A percentile compares a stretch with the other conserved stretches of the same genome.
These are phyloP conservation scores for Eucalyptus grandis DNA, from an alignment of 345 rosid species.

Conservation along the genomic window DNA sequence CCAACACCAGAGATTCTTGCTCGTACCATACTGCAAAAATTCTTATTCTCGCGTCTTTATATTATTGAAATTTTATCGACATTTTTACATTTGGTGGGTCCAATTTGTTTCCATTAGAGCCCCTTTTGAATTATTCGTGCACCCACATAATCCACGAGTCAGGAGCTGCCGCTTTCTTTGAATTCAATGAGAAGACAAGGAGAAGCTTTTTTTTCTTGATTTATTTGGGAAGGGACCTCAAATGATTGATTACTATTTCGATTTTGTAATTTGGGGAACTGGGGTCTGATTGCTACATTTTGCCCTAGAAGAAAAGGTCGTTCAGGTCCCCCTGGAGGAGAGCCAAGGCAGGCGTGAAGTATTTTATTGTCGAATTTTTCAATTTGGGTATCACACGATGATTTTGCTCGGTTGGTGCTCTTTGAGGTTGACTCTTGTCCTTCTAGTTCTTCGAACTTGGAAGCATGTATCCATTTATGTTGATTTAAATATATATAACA, in stretches of 20 bases:
- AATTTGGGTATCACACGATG: background rate
- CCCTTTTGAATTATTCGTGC: background rate
- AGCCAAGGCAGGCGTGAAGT: background rate
- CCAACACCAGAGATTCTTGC: background rate
- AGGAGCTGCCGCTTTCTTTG: background rate
- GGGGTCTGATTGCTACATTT: background rate
- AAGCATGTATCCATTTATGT: background rate
- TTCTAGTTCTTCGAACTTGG: background rate
- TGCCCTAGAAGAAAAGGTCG: background rate
- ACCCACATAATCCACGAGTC: background rate
- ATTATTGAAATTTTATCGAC: background rate
- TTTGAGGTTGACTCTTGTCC: background rate
- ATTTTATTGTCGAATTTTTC: background rate
- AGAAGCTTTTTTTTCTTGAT: background rate
- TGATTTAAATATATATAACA: background rate
- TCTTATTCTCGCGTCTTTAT: background rate
- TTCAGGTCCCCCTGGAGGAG: background rate
- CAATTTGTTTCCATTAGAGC: background rate
- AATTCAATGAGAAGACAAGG: background rate
- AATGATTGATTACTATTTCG: background rate
- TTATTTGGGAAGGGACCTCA: background rate
- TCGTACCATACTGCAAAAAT: background rate
- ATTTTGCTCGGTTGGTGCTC: background rate
- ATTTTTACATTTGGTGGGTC: background rate
- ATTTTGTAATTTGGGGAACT: background rate